phyloP scores from a whole-genome alignment of 179 eudicot species.

The Gypsophila paniculata region DNA sequence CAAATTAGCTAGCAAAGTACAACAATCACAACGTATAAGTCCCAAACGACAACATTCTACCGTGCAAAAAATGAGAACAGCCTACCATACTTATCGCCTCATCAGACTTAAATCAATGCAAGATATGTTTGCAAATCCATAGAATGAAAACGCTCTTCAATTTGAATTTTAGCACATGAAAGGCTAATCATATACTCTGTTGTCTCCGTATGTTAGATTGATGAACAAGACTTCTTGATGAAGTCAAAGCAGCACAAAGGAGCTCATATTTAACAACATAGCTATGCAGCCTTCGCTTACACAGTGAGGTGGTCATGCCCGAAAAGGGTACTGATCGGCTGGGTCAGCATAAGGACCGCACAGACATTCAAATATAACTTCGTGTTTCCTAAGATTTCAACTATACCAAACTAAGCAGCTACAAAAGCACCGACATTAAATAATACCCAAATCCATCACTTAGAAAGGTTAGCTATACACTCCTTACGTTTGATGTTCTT shows the following conservation, averaged over 20 bases:
- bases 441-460: neutral
- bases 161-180: neutral
- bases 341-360: neutral
- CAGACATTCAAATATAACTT: neutral
- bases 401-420: neutral
- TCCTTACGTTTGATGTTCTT: too few species aligned
- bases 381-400: neutral
- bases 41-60: too few species aligned
- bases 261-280: neutral
- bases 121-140: neutral
- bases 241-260: neutral
- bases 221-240: neutral
- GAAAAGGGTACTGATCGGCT: neutral
- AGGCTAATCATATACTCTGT: neutral
- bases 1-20: constrained; percentile 1
- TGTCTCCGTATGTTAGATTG: neutral
- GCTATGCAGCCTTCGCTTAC: neutral
- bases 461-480: neutral
- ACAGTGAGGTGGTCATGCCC: neutral
- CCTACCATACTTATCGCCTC: too few species aligned
- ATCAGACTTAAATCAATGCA: neutral
- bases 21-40: neutral
- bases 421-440: too few species aligned
- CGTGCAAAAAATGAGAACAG: too few species aligned
- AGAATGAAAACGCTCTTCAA: neutral